A percentile compares a stretch with the other conserved stretches of the same genome.
phyloP scores from a whole-genome alignment of 2,329 filamentous ascomycete species.

The Botryotinia calthae region DNA sequence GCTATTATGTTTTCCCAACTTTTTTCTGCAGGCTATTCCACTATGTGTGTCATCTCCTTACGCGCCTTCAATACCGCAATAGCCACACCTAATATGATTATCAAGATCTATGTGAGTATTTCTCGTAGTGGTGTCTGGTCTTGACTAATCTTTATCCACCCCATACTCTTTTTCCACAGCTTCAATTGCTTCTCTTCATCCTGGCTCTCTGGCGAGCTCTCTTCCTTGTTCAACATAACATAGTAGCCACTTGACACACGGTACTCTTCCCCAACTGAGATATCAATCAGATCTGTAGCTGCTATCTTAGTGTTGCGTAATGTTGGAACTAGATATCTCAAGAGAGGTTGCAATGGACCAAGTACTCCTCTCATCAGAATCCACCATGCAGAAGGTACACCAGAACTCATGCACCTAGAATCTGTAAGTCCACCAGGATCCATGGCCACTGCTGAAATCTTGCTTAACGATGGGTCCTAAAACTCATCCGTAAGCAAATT shows the following conservation, averaged over 20 bases:
- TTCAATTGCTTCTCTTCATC: slow-evolving; percentile 7
- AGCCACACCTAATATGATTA: too few species aligned
- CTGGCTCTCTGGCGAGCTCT: background rate
- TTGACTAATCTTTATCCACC: background rate
- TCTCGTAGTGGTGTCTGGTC: background rate
- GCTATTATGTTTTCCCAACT: too few species aligned
- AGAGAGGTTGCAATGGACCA: background rate
- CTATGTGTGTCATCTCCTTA: too few species aligned
- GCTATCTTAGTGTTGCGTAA: background rate
- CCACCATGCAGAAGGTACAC: background rate
- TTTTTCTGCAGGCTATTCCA: too few species aligned
- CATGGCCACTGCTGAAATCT: background rate
- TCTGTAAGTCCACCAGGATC: background rate
- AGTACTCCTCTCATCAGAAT: slow-evolving; percentile 5
- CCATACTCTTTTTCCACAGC: slow-evolving; percentile 6
- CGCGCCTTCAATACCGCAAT: too few species aligned
- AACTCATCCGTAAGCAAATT: background rate
- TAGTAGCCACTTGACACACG: background rate
- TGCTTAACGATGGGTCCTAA: background rate
- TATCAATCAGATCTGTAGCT: background rate
- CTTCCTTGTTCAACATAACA: background rate
- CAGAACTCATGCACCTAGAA: background rate
- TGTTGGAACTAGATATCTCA: slow-evolving; percentile 1
- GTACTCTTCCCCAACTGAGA: background rate
- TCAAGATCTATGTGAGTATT: background rate